Evolutionary conservation across 371 early-diverging fungal species (phyloP), one percentile per base, ranked within the genome.

Genomic region (Apophysomyces trapeziformis): DNA sequence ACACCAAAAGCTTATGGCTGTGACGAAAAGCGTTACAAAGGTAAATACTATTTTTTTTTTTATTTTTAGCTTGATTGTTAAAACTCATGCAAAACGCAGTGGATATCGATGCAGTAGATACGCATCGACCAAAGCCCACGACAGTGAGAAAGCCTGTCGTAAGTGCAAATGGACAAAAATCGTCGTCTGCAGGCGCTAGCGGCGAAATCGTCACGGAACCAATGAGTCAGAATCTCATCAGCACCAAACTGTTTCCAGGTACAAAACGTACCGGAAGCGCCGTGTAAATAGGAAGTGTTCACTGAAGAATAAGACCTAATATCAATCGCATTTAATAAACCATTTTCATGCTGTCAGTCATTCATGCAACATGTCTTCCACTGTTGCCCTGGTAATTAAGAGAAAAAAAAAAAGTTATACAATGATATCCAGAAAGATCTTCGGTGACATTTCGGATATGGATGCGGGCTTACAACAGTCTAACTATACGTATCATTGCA

Each of bases 1-100:
- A 96, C 96, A 2, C 97, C 97, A 36, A 94, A 93, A 54, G 98
- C 99, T 7, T 98, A 99, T 74, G 92, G 93, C 18, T 97, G 98
- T 75, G 89, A 92, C 60, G 96, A 96, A 69, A 93, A 94, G 71
- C 82, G 91, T 72, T 97, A 89, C 74, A 87, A 87, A 73, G 79
- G 83, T 77, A 73, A 13, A 62, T 45, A 59, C 41, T 4, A 41
- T 21, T 3, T 6, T 46, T 38, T 38, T 21, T 21, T 26, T 41
- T 60, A 57, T 43, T 18, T n/a, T 45, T 39, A 14, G 12, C 35
- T 46, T 59, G 62, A 44, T 61, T 57, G 36, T 39, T 32, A 58
- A 26, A 50, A 36, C 45, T 13, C 38, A 13, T 64, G 11, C 13
- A 41, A 8, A 13, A 13, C 8, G 2, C 41, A 79, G 90, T 92